Conservation (phyloP, 73 alveolate genomes). For the Tetrahymena thermophila region DNA sequence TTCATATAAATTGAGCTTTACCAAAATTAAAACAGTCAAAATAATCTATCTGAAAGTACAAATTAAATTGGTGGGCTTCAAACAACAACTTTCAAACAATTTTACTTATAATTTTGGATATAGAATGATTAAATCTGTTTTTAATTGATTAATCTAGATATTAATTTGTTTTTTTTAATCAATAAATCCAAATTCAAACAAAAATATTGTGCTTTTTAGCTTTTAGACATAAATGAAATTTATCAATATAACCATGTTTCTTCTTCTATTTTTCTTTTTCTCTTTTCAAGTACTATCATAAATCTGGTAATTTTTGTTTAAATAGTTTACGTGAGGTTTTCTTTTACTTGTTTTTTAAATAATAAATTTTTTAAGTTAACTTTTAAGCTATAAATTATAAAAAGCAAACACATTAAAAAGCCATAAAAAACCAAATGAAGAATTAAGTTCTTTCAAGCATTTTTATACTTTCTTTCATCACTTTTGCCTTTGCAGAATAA, state of each 20-base stretch:
- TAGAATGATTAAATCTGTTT: background rate
- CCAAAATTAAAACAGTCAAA: background rate
- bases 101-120: background rate
- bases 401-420: background rate
- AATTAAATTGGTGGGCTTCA: background rate
- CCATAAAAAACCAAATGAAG: background rate
- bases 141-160: no score
- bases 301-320: background rate
- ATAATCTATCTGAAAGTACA: background rate
- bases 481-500: background rate
- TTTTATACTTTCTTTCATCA: background rate
- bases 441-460: background rate
- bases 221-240: background rate
- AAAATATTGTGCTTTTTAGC: background rate
- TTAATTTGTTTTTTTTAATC: no score
- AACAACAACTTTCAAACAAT: background rate
- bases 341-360: background rate
- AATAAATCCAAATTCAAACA: background rate
- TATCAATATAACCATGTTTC: background rate
- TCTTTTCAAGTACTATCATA: background rate
- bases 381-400: no score
- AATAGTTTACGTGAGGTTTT: background rate
- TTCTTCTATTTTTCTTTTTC: background rate
- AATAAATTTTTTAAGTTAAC: background rate
- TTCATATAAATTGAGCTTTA: background rate